Evolutionary conservation across 495 filamentous ascomycete species (phyloP).

Genomic region (Daldinia loculata): DNA sequence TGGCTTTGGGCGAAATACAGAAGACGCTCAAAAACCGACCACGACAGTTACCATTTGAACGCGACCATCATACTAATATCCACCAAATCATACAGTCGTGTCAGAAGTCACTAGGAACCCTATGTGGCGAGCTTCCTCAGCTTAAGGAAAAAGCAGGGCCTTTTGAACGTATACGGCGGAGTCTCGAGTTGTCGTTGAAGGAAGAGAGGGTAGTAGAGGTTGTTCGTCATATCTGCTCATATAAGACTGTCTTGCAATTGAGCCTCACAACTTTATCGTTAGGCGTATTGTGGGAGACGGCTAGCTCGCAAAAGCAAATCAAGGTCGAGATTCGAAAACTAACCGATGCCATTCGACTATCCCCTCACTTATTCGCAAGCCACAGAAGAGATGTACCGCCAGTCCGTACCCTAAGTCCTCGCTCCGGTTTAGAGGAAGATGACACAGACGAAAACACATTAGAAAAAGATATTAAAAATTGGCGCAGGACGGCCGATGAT

Average conservation of each 20-base stretch:
- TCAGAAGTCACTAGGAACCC: constrained; percentile 9
- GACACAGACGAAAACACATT: constrained; percentile 14
- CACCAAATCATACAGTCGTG: constrained; percentile 33
- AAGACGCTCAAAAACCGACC: constrained; percentile 22
- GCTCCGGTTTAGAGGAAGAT: constrained; percentile 4
- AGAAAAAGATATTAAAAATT: constrained; percentile 31
- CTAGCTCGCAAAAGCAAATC: constrained; percentile 35
- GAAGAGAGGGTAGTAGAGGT: constrained; percentile 29
- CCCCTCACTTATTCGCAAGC: constrained; percentile 17
- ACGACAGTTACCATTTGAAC: constrained; percentile 32
- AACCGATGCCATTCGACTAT: constrained; percentile 23
- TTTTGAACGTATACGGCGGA: constrained; percentile 20
- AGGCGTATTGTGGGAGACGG: constrained; percentile 29
- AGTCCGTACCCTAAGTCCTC: not conserved
- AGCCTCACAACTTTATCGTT: constrained; percentile 37
- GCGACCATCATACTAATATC: constrained; percentile 34
- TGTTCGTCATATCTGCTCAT: constrained; percentile 32
- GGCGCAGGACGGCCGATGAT: constrained; percentile 37
- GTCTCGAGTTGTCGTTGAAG: constrained; percentile 23
- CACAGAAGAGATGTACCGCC: not conserved
- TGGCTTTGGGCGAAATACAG: constrained; percentile 17
- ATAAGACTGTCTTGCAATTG: constrained; percentile 35
- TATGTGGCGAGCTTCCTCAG: constrained; percentile 29
- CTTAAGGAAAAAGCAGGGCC: constrained; percentile 23
- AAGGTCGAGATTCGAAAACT: constrained; percentile 36